Evolutionary conservation across 2,329 filamentous ascomycete genomes (phyloP), one percentile per base, ranked within the genome.

Genomic region (Xylariaceae sp.): DNA sequence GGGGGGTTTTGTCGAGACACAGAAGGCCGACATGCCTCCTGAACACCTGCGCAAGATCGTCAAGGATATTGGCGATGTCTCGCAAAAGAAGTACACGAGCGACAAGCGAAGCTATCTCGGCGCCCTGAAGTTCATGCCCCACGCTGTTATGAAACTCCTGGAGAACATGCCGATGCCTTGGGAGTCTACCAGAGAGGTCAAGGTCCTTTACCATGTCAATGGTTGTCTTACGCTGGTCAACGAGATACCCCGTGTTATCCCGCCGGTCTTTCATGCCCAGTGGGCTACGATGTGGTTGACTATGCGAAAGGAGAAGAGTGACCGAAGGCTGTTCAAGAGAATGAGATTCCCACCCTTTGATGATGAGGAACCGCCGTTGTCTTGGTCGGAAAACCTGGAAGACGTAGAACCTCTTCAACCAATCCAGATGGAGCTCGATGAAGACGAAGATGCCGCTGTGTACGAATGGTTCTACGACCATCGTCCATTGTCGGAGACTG

Each of bases 91-190:
- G 75, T 99, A 97, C 80, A 97, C 91, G 67, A 96, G 89, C 72
- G 94, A 99, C 79, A 99, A 99, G 82, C 86, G 94, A 67, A 97
- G 92, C 76, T 99, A 99, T 74, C 82, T 99, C 52, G 95, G 95
- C 64, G 94, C 95, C 39, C 78, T 99, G 64, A 99, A 99, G 77
- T 99, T 97, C 78, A 99, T 99, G 94, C 94, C 94, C 1, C 94
- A 99, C 73, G 94, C 94, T 4, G 94, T 99, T 9, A 78, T 99
- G 77, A 99, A 99, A 79, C 82, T 99, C 23, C 76, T 99, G 58
- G 94, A 99, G 78, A 99, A 99, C 70, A 99, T 99, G 94, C 94
- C 94, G 3, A 99, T 99, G 94, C 94, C 94, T 0, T 99, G 94
- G 94, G 94, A 99, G 77, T 94, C 92, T 59, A 87, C 91, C 30